These are phyloP conservation scores for Globisporangium nagaii DNA, from an alignment of 352 stramenopile genomes.

Conservation along the genomic window DNA sequence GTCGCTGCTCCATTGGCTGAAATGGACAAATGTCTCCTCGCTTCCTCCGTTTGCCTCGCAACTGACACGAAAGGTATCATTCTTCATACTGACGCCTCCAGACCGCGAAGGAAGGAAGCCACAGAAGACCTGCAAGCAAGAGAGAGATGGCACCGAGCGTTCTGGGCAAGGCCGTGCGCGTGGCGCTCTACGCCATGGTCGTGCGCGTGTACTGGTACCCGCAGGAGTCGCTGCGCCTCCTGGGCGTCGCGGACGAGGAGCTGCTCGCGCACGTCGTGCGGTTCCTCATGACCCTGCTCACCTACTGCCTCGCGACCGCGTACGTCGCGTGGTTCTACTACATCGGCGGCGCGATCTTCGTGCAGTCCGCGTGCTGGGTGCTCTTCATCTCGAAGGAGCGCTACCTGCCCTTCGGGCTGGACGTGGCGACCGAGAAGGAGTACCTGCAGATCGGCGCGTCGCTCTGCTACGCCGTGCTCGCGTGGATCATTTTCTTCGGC, in stretches of 20 bases:
- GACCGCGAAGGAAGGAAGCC: not conserved
- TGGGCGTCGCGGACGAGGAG: constrained; percentile 27
- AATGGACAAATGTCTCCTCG: not conserved
- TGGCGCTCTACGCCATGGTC: constrained; percentile 28
- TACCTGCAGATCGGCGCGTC: constrained; percentile 32
- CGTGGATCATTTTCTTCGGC: constrained; percentile 46
- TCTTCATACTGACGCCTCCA: not conserved
- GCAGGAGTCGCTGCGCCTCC: constrained; percentile 32
- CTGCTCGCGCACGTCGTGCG: constrained; percentile 46
- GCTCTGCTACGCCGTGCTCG: constrained; percentile 38
- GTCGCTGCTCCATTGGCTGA: too few relatives aligned
- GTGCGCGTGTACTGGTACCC: constrained; percentile 47
- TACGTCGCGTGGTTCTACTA: constrained; percentile 37
- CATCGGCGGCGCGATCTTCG: constrained; percentile 32
- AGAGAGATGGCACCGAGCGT: constrained; percentile 11
- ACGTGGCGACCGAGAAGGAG: constrained; percentile 38
- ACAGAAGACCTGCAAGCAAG: not conserved
- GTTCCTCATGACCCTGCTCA: constrained; percentile 54
- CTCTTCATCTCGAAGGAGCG: constrained; percentile 43
- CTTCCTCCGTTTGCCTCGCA: not conserved
- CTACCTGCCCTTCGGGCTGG: constrained; percentile 20
- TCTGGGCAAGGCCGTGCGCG: constrained; percentile 26
- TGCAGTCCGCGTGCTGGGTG: constrained; percentile 52
- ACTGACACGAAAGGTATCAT: too few relatives aligned
- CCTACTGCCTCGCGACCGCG: constrained; percentile 34